Evolutionary conservation across 768 basidiomycete species (phyloP).

Genomic region (Crucibulum laeve): DNA sequence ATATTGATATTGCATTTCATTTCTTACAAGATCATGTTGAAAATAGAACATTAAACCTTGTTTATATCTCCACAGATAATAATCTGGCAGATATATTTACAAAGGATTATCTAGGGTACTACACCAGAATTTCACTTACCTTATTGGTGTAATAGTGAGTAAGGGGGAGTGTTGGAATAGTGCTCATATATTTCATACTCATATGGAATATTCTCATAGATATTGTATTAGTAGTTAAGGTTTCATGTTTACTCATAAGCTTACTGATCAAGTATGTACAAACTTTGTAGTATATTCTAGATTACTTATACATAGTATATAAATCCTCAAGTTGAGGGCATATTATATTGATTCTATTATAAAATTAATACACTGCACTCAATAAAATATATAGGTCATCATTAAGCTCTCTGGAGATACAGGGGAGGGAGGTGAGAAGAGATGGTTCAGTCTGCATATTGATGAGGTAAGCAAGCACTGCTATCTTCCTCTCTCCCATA

Average conservation of each 20-base stretch:
- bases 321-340: no score
- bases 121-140: not conserved
- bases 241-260: no score
- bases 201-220: no score
- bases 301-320: no score
- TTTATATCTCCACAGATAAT: slow-evolving; percentile 5
- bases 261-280: no score
- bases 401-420: slow-evolving; percentile 52
- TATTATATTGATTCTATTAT: no score
- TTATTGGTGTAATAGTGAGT: not conserved
- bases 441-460: slow-evolving; percentile 70
- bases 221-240: no score
- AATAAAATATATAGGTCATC: no score
- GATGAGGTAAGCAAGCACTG: slow-evolving; percentile 61
- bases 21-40: slow-evolving; percentile 9
- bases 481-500: slow-evolving; percentile 4
- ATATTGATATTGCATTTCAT: slow-evolving; percentile 11
- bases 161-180: no score
- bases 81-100: slow-evolving; percentile 12
- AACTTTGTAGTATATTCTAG: no score
- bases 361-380: no score
- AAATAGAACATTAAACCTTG: slow-evolving; percentile 3
- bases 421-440: slow-evolving; percentile 72
- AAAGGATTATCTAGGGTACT: not conserved
- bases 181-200: no score